Evolutionary conservation across 208 protist genomes (phyloP).

Genomic region (Leishmania aethiopica): DNA sequence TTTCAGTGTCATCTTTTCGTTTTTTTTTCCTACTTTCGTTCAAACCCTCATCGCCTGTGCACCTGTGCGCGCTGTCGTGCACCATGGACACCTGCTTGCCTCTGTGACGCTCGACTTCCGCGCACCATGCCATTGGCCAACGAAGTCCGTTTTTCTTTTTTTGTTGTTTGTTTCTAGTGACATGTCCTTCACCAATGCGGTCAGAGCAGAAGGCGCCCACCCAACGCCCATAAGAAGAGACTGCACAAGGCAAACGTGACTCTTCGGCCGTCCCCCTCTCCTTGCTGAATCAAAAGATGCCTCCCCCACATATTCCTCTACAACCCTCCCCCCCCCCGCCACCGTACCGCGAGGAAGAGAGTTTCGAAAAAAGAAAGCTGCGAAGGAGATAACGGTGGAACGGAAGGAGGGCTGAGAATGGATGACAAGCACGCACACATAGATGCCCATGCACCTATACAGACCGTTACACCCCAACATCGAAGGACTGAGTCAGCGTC

Average conservation of each 20-base stretch:
- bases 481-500: neutral
- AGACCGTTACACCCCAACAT: neutral
- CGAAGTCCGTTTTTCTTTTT: neutral
- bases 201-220: neutral
- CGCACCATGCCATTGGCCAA: neutral
- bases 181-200: neutral
- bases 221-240: neutral
- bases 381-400: neutral
- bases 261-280: neutral
- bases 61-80: neutral
- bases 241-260: neutral
- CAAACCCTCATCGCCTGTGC: no score
- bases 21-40: no score
- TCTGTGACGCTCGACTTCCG: neutral
- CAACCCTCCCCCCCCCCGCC: neutral
- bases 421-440: neutral
- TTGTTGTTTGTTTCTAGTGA: neutral
- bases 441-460: neutral
- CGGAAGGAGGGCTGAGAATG: neutral
- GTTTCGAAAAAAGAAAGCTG: neutral
- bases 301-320: neutral
- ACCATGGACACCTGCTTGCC: neutral
- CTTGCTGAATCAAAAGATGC: neutral
- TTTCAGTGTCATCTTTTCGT: no score
- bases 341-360: neutral